Base-by-base conservation (phyloP, 2,329 filamentous ascomycete species). In the Exophiala viscosa region DNA sequence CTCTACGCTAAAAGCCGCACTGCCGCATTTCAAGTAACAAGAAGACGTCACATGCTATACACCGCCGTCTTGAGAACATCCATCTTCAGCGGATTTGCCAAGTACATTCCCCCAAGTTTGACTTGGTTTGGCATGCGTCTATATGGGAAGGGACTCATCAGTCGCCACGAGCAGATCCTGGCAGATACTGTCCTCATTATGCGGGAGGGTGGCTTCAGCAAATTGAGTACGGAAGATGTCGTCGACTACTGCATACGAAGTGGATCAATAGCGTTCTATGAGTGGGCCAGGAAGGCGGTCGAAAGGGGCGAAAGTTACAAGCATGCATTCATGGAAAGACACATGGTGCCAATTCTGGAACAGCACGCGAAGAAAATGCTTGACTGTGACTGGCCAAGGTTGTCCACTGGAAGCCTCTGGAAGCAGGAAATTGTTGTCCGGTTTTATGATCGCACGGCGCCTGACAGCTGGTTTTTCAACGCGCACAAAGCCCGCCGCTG, bases 161-260 rank as follows among this genome's bases (percentile, higher is more conserved):
- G 5, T 7, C 49, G 42, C 10, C 18, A 55, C 31, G 28, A 15
- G 5, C 18, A 52, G 14, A 50, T 60, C 39, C 38, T 59, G 17
- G 45, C 42, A 23, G 58, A 55, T 18, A 56, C 60, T 1, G 44
- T 52, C 5, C 43, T 59, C 10, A 53, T 62, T 44, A 46, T 52
- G 44, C 52, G 55, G 3, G 55, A 62, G 44, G 60, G 60, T 20
- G 58, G 58, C 4, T 58, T 58, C 36, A 34, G 43, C 18, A 54
- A 48, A 10, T 40, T 56, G 9, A 48, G 39, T 18, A 50, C 60
- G 9, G 45, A 49, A 13, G 60, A 62, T 23, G 48, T 62, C 14
- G 52, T 17, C 28, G 58, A 62, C n/a, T 62, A 57, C 38, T 59
- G 54, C 31, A 48, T 53, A 15, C 44, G 41, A 34, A 57, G 49